A percentile compares a stretch with the other conserved stretches of the same genome.
Conservation (phyloP, 164 flowering plant genomes). For the Paratinospora sagittata region DNA sequence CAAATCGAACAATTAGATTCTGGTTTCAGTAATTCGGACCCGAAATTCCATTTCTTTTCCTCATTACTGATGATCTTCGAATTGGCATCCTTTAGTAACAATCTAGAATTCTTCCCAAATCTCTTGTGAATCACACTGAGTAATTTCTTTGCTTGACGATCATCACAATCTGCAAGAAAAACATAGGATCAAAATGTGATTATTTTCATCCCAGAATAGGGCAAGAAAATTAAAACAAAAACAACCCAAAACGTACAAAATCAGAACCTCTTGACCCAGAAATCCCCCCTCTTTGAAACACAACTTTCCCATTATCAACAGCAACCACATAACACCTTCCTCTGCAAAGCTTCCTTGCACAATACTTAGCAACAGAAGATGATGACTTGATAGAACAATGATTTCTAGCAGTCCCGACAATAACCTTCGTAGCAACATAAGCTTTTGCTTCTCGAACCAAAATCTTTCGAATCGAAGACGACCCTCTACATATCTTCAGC, state of each 20-base stretch:
- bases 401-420: conserved; percentile 55
- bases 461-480: conserved; percentile 50
- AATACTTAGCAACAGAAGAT: conserved; percentile 70
- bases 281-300: conserved; percentile 44
- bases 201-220: background rate
- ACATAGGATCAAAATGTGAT: background rate
- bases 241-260: background rate
- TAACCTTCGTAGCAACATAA: conserved; percentile 47
- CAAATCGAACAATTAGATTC: conserved; percentile 48
- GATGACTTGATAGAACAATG: conserved; percentile 42
- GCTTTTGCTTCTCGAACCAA: conserved; percentile 63
- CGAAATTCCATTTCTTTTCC: background rate
- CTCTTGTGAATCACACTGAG: conserved; percentile 39
- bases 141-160: conserved; percentile 28
- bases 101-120: conserved; percentile 32
- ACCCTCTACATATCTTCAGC: conserved; percentile 83
- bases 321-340: conserved; percentile 59
- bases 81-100: conserved; percentile 15
- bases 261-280: conserved; percentile 26
- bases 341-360: conserved; percentile 62
- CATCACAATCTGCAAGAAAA: conserved; percentile 24
- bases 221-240: background rate
- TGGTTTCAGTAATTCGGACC: conserved; percentile 11
- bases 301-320: conserved; percentile 77
- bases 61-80: background rate